Percentiles rank a stretch among this genome's conserved stretches.
Evolutionary conservation across 1,139 yeast species (phyloP).

Genomic region (Candida tetrigidarum): DNA sequence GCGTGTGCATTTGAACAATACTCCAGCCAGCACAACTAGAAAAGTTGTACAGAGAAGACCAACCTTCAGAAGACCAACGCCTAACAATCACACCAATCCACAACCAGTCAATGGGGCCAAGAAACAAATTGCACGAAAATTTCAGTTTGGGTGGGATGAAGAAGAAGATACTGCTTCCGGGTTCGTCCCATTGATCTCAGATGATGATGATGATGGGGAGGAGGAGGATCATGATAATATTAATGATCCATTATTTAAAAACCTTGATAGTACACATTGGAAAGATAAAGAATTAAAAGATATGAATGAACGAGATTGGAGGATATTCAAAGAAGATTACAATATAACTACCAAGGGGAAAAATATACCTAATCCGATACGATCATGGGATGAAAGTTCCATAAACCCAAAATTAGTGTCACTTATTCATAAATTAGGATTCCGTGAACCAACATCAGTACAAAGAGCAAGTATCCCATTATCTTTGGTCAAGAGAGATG

Average conservation of each 20-base stretch:
- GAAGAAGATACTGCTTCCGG: conserved; percentile 64
- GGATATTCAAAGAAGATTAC: conserved; percentile 81
- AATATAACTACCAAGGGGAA: conserved; percentile 66
- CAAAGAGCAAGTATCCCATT: conserved; percentile 89
- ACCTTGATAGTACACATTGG: conserved; percentile 61
- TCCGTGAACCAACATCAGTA: conserved; percentile 78
- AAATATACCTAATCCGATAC: conserved; percentile 58
- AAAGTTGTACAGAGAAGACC: not conserved
- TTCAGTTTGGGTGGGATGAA: conserved; percentile 72
- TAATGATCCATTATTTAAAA: conserved; percentile 16
- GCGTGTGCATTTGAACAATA: conserved; percentile 35
- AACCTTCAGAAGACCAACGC: conserved; percentile 8
- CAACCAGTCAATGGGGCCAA: conserved; percentile 12
- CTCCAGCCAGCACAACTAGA: not conserved
- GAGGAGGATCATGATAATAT: conserved; percentile 25
- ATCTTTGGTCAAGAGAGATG: conserved; percentile 61
- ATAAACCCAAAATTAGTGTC: conserved; percentile 47
- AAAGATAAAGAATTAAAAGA: conserved; percentile 58
- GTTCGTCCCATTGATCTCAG: conserved; percentile 44
- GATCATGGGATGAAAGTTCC: conserved; percentile 67
- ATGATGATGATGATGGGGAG: conserved; percentile 18
- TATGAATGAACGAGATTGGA: conserved; percentile 89
- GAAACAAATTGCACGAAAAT: conserved; percentile 24
- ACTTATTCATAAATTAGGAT: conserved; percentile 44
- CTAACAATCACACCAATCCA: conserved; percentile 9